Evolutionary conservation across 148 eudicot genomes (phyloP), one percentile per base, ranked within the genome.

Genomic region (Fagopyrum homotropicum): DNA sequence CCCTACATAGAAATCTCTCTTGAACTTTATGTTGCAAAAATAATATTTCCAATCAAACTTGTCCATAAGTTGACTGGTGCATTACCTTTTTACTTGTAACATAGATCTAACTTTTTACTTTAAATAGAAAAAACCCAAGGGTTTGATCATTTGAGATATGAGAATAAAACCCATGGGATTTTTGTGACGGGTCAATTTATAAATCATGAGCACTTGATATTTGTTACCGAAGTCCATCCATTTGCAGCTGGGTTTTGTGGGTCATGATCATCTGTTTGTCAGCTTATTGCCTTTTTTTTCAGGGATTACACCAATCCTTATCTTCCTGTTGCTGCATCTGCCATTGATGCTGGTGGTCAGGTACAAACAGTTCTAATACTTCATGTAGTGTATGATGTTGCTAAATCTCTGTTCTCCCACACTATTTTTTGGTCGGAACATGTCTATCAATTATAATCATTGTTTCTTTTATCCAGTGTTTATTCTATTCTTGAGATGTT

Each of bases 251-350:
- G 50, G 2, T 35, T 35, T 35, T 35, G 40, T 35, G 40, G 40
- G 40, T 35, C 9, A 15, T 56, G 63, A 57, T 26, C 30, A 43
- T 52, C 59, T 76, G 68, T 75, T 79, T 52, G n/a, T 57, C 77
- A 71, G 45, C 46, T 35, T 7, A 66, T 66, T 47, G 66, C 56
- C 68, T 45, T 78, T 8, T 77, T 61, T 43, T 79, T 43, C 89
- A 92, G 94, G 87, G 97, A 92, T 71, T 92, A 92, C 51, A 92
- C 94, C 52, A 92, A 92, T 80, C 97, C 97, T 1, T 86, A 85
- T 78, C 94, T 92, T 79, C 97, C 97, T 51, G 97, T 92, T 63
- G 83, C 84, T 79, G 80, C 94, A 29, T 84, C 94, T 74, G 97
- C 94, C 26, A 88, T 92, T 73, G 97, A 92, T 51, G 89, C 88